phyloP scores from a whole-genome alignment of 2,329 filamentous ascomycete species.

The Pestalotiopsis sp. region DNA sequence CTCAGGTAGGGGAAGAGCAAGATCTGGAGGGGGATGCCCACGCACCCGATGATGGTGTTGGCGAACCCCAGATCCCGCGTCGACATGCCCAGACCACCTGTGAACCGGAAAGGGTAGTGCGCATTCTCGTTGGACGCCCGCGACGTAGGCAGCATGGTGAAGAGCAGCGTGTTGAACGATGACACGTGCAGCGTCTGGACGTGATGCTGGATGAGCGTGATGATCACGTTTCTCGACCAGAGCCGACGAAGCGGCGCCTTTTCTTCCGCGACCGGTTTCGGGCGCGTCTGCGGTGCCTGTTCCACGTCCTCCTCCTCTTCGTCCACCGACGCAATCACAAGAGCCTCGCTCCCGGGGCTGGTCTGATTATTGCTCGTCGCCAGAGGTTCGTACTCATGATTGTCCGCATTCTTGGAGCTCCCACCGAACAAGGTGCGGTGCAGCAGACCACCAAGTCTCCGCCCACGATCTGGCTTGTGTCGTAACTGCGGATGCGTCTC shows the following conservation, averaged over 20 bases:
- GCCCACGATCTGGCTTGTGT: not conserved
- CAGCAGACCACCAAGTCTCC: not conserved
- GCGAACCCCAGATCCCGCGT: not conserved
- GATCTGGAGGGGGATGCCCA: conserved; percentile 7
- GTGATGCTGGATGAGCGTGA: not conserved
- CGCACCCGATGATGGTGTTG: conserved; percentile 3
- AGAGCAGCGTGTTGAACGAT: not conserved
- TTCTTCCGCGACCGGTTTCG: not conserved
- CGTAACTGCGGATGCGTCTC: conserved; percentile 21
- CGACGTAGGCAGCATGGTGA: conserved; percentile 1
- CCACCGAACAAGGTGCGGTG: not conserved
- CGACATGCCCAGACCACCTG: not conserved
- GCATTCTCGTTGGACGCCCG: conserved; percentile 1
- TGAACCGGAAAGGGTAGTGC: not conserved
- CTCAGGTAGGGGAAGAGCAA: conserved; percentile 2
- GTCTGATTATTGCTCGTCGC: not conserved
- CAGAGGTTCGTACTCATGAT: not conserved
- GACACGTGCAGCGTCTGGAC: not conserved
- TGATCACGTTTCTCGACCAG: conserved; percentile 1
- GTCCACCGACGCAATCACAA: conserved; percentile 22
- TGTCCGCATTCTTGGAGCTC: conserved; percentile 21
- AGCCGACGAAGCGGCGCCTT: conserved; percentile 5
- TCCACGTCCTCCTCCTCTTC: not conserved
- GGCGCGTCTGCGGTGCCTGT: not conserved
- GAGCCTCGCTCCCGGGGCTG: conserved; percentile 27